Evolutionary conservation across 163 green algal genomes (phyloP), one percentile per base, ranked within the genome.

Genomic region (Picocystis sp.): DNA sequence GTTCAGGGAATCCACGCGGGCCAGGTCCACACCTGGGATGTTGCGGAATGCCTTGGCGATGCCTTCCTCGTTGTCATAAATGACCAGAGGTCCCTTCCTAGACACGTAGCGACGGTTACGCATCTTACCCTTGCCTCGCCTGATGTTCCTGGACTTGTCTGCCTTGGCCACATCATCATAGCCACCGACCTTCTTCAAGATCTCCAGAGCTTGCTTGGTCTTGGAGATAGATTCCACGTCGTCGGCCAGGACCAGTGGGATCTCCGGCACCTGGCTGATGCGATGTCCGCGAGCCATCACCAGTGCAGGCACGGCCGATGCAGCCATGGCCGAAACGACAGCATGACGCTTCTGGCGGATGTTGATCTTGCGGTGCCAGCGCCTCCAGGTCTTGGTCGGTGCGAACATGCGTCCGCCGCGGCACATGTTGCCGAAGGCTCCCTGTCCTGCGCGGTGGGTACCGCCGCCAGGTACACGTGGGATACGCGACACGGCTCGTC

Each of bases 381-480:
- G 72, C 55, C 91, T 71, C 89, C 89, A 98, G 44, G 77, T 82
- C 81, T 64, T 49, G 67, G 81, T 97, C 51, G 91, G 90, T 14
- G 86, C 79, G 62, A 95, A 99, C 91, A 99, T 98, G 65, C 83
- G 81, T 43, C 91, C 91, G 54, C 91, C 91, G 46, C 91, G 83
- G 78, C 84, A 94, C 91, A 98, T 98, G 83, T 99, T 99, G 52
- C 91, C 91, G 64, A 97, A 99, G 45, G 91, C 91, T 72, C 79
- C 91, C 79, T 99, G 91, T 43, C 91, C 91, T 57, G 89, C 87
- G 21, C 68, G 60, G 60, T 78, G 70, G 42, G 90, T 97, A 64
- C 87, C 90, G 58, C 91, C 91, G 61, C 89, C 91, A 34, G 91
- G 90, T 29, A 98, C 91, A 78, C 91, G 89, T 15, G 91, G 91